phyloP scores from a whole-genome alignment of 2,329 filamentous ascomycete species.

The Pseudonectria buxi region DNA sequence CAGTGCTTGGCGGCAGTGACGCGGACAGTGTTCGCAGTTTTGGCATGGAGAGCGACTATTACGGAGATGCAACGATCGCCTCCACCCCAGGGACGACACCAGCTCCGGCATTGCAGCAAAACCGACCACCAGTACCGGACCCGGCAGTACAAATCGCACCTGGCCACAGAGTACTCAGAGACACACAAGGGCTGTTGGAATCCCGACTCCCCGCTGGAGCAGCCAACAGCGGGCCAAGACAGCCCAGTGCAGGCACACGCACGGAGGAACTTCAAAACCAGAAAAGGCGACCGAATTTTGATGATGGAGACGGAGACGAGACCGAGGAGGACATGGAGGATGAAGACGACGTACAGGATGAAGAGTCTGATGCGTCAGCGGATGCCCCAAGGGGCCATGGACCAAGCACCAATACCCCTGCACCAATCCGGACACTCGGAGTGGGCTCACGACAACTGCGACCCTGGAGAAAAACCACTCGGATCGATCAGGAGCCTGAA shows the following conservation, averaged over 20 bases:
- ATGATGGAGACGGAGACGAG: conserved; percentile 3
- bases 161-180: no score
- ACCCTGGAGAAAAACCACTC: neutral
- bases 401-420: conserved; percentile 16
- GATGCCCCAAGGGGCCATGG: neutral
- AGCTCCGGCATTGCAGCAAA: conserved; percentile 1
- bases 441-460: neutral
- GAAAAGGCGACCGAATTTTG: conserved; percentile 3
- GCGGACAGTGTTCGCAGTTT: conserved; percentile 30
- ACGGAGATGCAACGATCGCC: conserved; percentile 31
- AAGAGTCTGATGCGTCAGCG: neutral
- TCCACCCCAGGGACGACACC: conserved; percentile 18
- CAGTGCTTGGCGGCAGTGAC: conserved; percentile 16
- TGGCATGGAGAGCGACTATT: conserved; percentile 29
- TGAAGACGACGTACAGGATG: conserved; percentile 2
- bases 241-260: neutral
- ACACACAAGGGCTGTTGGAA: no score
- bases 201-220: no score
- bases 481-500: neutral
- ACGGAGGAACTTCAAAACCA: neutral
- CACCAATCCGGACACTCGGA: conserved; percentile 7
- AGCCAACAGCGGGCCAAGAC: no score
- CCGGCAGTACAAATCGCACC: neutral
- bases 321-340: conserved; percentile 5
- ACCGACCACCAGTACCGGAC: neutral